These are phyloP conservation scores for Marsdenia floribunda DNA, from an alignment of 257 asterid genomes.

Conservation along the genomic window DNA sequence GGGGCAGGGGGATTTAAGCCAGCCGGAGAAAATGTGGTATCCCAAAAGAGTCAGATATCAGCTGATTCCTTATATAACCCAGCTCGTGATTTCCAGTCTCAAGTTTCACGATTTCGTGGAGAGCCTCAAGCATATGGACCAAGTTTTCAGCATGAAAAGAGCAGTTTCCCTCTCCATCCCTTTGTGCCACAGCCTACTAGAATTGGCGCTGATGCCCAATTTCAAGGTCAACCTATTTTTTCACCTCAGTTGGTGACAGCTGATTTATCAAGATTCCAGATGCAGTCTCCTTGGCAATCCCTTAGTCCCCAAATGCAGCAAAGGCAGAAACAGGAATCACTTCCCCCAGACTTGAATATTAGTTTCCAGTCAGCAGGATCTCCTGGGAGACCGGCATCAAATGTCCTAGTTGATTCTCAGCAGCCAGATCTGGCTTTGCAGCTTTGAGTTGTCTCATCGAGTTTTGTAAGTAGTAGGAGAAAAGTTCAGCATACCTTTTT, in stretches of 20 bases:
- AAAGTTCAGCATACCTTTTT: background rate
- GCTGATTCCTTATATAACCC: constrained; percentile 53
- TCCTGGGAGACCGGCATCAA: constrained; percentile 71
- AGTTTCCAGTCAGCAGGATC: constrained; percentile 86
- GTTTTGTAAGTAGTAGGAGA: constrained; percentile 3
- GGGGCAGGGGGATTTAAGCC: constrained; percentile 76
- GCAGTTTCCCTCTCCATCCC: constrained; percentile 33
- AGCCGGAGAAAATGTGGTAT: constrained; percentile 29
- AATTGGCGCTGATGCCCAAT: constrained; percentile 44
- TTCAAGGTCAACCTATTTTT: constrained; percentile 48
- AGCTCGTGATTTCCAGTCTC: constrained; percentile 48
- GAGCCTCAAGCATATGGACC: constrained; percentile 43
- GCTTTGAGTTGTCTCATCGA: constrained; percentile 33
- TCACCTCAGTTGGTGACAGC: constrained; percentile 57
- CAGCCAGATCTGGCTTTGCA: constrained; percentile 98
- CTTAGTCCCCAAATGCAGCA: constrained; percentile 53
- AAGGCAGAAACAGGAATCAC: constrained; percentile 60
- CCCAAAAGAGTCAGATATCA: constrained; percentile 42
- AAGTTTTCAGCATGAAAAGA: constrained; percentile 41
- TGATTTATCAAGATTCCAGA: constrained; percentile 78
- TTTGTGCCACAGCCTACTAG: constrained; percentile 56
- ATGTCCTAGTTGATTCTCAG: constrained; percentile 77
- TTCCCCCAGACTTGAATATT: constrained; percentile 87
- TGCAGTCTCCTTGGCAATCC: constrained; percentile 57
- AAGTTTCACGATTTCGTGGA: constrained; percentile 42